Evolutionary conservation across 805 yeast genomes (phyloP).

Genomic region (Zygotorulaspora danielsina): DNA sequence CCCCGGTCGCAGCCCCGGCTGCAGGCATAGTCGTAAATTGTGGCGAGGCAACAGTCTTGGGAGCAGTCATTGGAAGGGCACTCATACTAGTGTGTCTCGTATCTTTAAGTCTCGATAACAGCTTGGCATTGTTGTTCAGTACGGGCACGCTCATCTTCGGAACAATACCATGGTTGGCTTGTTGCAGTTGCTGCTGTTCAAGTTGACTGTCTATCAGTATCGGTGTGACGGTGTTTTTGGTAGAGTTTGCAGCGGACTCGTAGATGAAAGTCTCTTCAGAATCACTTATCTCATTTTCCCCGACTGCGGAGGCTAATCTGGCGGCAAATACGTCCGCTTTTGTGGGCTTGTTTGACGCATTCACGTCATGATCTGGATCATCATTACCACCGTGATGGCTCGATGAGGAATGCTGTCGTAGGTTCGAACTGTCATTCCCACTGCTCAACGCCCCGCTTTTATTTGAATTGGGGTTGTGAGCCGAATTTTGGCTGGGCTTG

Average conservation of each 20-base stretch:
- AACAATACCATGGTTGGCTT: conserved; percentile 26
- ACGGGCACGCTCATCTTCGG: conserved; percentile 35
- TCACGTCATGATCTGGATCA: conserved; percentile 7
- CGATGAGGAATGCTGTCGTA: conserved; percentile 9
- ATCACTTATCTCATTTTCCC: conserved; percentile 80
- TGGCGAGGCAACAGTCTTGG: conserved; percentile 3
- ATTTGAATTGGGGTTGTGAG: conserved; percentile 7
- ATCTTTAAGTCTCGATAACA: conserved; percentile 28
- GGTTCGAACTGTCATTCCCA: conserved; percentile 5
- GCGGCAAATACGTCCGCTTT: conserved; percentile 95
- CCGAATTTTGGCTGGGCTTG: conserved; percentile 10
- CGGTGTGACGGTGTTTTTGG: conserved; percentile 27
- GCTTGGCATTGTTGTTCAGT: conserved; percentile 26
- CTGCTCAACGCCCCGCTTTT: conserved; percentile 2
- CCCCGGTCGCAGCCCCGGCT: too few relatives aligned
- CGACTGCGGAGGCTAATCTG: conserved; percentile 88
- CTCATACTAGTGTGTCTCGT: conserved; percentile 35
- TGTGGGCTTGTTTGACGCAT: conserved; percentile 39
- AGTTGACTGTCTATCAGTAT: conserved; percentile 12
- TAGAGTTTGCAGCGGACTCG: conserved; percentile 45
- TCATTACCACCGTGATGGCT: conserved; percentile 3
- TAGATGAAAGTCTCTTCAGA: conserved; percentile 96
- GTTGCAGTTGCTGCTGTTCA: conserved; percentile 12
- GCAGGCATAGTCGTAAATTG: conserved; percentile 8
- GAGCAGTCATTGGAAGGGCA: conserved; percentile 21